Conservation (phyloP, 1,139 yeast species). For the Kurtzmaniella quercitrusa region DNA sequence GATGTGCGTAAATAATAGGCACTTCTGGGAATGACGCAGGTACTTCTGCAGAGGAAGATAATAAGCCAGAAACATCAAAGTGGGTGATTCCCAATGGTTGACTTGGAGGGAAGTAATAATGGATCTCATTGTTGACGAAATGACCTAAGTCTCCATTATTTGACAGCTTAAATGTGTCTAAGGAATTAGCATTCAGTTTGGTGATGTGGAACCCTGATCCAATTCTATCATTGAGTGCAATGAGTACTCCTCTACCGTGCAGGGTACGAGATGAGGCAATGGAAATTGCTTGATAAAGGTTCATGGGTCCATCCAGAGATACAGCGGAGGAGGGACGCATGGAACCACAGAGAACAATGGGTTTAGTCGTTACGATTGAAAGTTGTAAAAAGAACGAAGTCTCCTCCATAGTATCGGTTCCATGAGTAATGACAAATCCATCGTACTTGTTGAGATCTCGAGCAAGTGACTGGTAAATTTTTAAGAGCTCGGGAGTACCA, state of each 20-base stretch:
- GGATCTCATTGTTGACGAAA: conserved; percentile 62
- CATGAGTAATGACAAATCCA: conserved; percentile 65
- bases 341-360: conserved; percentile 65
- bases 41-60: conserved; percentile 13
- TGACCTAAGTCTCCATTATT: conserved; percentile 71
- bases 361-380: conserved; percentile 52
- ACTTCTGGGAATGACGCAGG: conserved; percentile 39
- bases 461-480: conserved; percentile 36
- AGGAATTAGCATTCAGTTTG: conserved; percentile 63
- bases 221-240: conserved; percentile 62
- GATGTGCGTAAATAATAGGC: conserved; percentile 55
- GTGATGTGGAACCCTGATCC: conserved; percentile 69
- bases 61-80: conserved; percentile 26
- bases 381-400: conserved; percentile 65
- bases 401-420: conserved; percentile 70
- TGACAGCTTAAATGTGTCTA: conserved; percentile 63
- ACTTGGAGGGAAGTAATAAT: conserved; percentile 59
- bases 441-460: conserved; percentile 45
- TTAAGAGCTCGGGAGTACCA: conserved; percentile 35
- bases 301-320: conserved; percentile 72
- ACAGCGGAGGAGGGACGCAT: conserved; percentile 72
- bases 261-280: conserved; percentile 53
- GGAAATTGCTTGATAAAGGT: conserved; percentile 63
- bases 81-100: conserved; percentile 51
- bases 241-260: conserved; percentile 56